phyloP scores from a whole-genome alignment of 78 protist species.

The Dictyostelium capitatum region DNA sequence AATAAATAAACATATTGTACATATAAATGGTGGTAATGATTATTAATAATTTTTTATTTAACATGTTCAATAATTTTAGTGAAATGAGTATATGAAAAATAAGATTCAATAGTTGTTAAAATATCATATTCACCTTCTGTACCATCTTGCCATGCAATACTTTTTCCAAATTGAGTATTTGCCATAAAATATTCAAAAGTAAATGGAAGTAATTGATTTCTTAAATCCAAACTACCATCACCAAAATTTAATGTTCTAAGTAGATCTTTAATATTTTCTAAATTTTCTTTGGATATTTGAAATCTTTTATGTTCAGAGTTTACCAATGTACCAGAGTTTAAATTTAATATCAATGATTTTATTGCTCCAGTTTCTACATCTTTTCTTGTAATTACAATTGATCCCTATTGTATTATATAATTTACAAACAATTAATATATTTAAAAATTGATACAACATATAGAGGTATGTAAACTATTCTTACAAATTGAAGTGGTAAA shows the following conservation, averaged over 20 bases:
- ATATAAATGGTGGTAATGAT: neutral
- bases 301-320: neutral
- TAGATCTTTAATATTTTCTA: neutral
- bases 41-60: too few relatives aligned
- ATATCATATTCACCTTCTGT: neutral
- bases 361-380: neutral
- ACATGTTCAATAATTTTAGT: neutral
- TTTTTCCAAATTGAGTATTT: neutral
- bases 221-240: neutral
- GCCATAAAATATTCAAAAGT: constrained; percentile 18
- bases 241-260: neutral
- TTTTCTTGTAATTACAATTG: neutral
- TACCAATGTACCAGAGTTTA: constrained; percentile 25
- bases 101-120: neutral
- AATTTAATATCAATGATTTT: neutral
- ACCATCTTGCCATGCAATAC: constrained; percentile 34
- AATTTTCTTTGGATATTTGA: neutral
- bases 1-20: neutral
- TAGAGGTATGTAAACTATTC: neutral
- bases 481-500: neutral
- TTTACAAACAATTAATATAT: neutral
- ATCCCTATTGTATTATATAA: neutral
- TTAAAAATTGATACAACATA: neutral
- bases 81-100: neutral
- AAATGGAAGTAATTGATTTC: neutral